Base-by-base conservation (phyloP, 2,329 filamentous ascomycete genomes). In the Trichoderma sp. region DNA sequence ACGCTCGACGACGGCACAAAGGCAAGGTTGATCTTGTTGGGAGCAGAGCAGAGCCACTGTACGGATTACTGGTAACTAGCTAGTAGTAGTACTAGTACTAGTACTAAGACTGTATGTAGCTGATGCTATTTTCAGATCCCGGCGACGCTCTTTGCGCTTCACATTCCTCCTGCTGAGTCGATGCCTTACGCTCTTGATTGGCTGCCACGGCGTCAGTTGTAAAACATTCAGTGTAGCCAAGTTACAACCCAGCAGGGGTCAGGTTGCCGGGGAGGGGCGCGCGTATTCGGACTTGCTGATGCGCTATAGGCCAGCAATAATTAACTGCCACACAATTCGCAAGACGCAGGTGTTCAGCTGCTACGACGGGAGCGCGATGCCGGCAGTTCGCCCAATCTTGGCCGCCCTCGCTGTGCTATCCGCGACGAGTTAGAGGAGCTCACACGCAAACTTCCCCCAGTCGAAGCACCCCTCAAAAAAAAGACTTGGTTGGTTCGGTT, bases 221-320 rank as follows among this genome's bases (percentile, higher is more conserved):
- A 25, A 54, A 17, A 64, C 60, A 54, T 34, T 32, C n/a, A 12
- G 17, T 34, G 42, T 48, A 22, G 42, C 57, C 57, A 50, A 42
- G 50, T 8, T 39, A 17, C 29, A 22, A 22, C 13, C 10, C 3
- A 32, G 8, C 29, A 22, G 32, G 53, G 53, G 19, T 8, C 35
- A 7, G 5, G 5, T 19, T 34, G 10, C 37, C 37, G 50, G 58
- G 29, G 19, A 34, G 59, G 59, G 59, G 45, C 59, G 59, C 59
- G 61, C 61, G 61, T 65, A 65, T 65, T 65, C 61, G 61, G 37
- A 65, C 52, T 34, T 9, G 37, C 37, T 35, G 35, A 22, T 10
- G 15, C 27, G 50, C n/a, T 37, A 65, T 65, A 57, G 61, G 61
- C 37, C 52, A 27, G 29, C 7, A 34, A 15, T 32, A 8, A 25